These are phyloP conservation scores for Neoscytalidium dimidiatum DNA, from an alignment of 2,329 filamentous ascomycete species.

Conservation along the genomic window DNA sequence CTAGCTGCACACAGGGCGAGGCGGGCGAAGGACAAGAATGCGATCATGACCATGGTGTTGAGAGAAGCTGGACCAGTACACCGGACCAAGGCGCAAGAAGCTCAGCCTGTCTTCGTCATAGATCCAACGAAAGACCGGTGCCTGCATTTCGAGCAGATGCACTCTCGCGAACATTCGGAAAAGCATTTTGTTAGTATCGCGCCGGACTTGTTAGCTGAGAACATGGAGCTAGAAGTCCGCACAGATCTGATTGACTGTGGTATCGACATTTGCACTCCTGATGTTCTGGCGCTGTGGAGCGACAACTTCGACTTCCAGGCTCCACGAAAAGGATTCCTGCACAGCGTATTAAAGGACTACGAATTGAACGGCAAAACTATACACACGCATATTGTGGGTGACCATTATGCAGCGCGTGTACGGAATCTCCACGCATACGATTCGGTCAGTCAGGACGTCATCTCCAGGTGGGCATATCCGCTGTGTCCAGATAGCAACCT, in stretches of 20 bases:
- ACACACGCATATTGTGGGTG: slow-evolving; percentile 79
- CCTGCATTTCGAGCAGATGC: slow-evolving; percentile 92
- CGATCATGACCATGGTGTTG: slow-evolving; percentile 96
- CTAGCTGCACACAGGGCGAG: slow-evolving; percentile 79
- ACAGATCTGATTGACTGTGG: slow-evolving; percentile 90
- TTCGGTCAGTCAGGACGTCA: slow-evolving; percentile 81
- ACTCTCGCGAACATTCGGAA: slow-evolving; percentile 58
- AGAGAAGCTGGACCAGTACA: slow-evolving; percentile 74
- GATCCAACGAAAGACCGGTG: slow-evolving; percentile 79
- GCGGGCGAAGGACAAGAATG: slow-evolving; percentile 81
- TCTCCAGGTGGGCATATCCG: slow-evolving; percentile 84
- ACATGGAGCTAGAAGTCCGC: slow-evolving; percentile 77
- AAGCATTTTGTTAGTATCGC: slow-evolving; percentile 73
- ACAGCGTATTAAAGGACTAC: slow-evolving; percentile 93
- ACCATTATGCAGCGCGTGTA: slow-evolving; percentile 84
- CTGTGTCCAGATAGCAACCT: slow-evolving; percentile 89
- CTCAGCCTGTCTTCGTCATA: slow-evolving; percentile 82
- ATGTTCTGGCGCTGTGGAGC: slow-evolving; percentile 91
- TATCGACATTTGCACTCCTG: slow-evolving; percentile 96
- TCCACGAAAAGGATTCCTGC: slow-evolving; percentile 83
- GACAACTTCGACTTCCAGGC: slow-evolving; percentile 97
- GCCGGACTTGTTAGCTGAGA: slow-evolving; percentile 71
- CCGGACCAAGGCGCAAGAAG: slow-evolving; percentile 73
- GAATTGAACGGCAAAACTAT: slow-evolving; percentile 98
- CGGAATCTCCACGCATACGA: slow-evolving; percentile 89